These are phyloP conservation scores for Dipteronia dyeriana DNA, from an alignment of 345 rosid genomes.

Conservation along the genomic window DNA sequence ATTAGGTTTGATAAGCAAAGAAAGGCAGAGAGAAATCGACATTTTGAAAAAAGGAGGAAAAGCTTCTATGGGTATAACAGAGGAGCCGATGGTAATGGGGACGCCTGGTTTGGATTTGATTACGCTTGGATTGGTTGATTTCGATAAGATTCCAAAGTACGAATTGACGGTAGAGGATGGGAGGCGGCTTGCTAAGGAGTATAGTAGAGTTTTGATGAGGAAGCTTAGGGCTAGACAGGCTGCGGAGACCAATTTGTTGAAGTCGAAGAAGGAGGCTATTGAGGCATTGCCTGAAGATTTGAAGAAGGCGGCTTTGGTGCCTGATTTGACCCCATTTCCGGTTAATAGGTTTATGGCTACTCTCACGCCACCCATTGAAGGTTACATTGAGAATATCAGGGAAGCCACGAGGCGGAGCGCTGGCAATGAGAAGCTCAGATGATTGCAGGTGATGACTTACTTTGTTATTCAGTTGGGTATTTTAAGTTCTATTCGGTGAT, in stretches of 20 bases:
- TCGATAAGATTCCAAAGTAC: constrained; percentile 73
- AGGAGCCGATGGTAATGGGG: constrained; percentile 66
- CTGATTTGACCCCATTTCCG: constrained; percentile 79
- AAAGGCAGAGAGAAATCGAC: constrained; percentile 61
- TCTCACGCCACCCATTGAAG: constrained; percentile 95
- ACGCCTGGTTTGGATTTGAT: constrained; percentile 76
- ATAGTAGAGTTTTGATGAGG: constrained; percentile 82
- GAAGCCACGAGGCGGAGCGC: constrained; percentile 76
- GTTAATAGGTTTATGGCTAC: constrained; percentile 77
- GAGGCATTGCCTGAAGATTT: constrained; percentile 79
- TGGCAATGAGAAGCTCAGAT: constrained; percentile 78
- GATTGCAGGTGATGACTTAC: constrained; percentile 34
- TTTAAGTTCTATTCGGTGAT: neutral
- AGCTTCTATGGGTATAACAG: constrained; percentile 50
- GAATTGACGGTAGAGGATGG: constrained; percentile 91
- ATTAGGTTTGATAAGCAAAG: constrained; percentile 73
- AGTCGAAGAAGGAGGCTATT: constrained; percentile 66
- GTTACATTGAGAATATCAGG: constrained; percentile 78
- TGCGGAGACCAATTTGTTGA: constrained; percentile 52
- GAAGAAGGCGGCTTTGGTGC: constrained; percentile 69
- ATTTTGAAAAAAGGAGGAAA: constrained; percentile 59
- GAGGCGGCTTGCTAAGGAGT: constrained; percentile 76
- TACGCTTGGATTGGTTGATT: constrained; percentile 71
- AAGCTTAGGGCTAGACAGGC: constrained; percentile 74
- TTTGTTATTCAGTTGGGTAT: neutral